Evolutionary conservation across 768 basidiomycete genomes (phyloP), one percentile per base, ranked within the genome.

Genomic region (Lactifluus volemus): DNA sequence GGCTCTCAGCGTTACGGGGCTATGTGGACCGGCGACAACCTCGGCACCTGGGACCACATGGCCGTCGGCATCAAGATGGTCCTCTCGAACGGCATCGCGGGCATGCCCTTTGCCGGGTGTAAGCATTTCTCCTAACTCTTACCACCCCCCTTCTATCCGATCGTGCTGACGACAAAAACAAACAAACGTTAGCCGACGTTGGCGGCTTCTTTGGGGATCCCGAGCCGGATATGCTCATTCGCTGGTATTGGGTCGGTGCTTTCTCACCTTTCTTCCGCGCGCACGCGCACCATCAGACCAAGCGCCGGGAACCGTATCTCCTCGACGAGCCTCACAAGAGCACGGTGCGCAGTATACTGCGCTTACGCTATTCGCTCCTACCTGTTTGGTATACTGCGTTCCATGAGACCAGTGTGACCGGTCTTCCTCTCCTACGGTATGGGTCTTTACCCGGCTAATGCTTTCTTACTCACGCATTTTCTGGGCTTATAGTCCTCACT

Each of bases 171-270:
- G 29, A 25, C 51, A 32, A 58, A 51, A 39, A 44, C 25, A 25
- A 25, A 25, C 25, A 25, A 25, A 25, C 55, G 55, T 30, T 65
- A 98, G 96, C 97, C 63, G 97, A 99, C 68, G 94, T 98, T 55
- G 96, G 97, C 19, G 97, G 97, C 15, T 99, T 98, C 85, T 98
- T 98, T 70, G 95, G 96, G 17, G 95, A 98, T 72, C 95, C 97
- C 0, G 84, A 88, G 49, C 81, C 88, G 0, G 97, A 98, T 69
- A 92, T 98, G 85, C 84, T 99, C 38, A 86, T 94, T 9, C 81
- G 97, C 51, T 99, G 96, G 95, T 98, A 99, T 67, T 92, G 90
- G 75, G 89, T 96, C 53, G 97, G 97, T 29, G 83, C 85, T 1
- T 96, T 98, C 74, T 86, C 86, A 54, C 96, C 97, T 6, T 99